Base-by-base conservation (phyloP, 2,329 filamentous ascomycete genomes). In the Gaeumannomyces tritici region DNA sequence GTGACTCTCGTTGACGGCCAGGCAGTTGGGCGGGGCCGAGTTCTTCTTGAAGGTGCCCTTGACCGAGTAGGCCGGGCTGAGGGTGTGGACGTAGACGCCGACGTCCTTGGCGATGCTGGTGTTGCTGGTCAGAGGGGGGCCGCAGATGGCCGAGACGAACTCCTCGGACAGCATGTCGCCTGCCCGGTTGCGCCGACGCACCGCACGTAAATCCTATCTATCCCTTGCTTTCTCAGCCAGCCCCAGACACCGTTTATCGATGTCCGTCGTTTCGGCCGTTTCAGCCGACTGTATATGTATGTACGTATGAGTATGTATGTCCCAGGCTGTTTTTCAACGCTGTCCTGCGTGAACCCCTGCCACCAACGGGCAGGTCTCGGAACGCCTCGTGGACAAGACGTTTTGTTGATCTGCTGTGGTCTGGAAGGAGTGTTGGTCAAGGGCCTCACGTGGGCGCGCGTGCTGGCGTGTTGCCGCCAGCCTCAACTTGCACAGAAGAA, bases 11-110 rank as follows among this genome's bases (percentile, higher is more conserved):
- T 83, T 96, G 68, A 93, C 82, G 33, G 91, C 93, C 62, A 99
- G 78, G 68, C 90, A 89, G 73, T 93, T 90, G 63, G 83, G 79
- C 29, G 88, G 82, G n/a, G 88, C 86, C 21, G 90, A 89, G 78
- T 90, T 96, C 78, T 96, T 98, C 81, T 97, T 98, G 82, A 95
- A 93, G 59, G 88, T 83, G 65, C 86, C 80, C 70, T 89, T 88
- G 71, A 92, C 84, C n/a, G 85, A 82, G 66, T 88, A 84, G 62
- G 88, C 83, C 55, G 93, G 93, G 69, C 91, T 89, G 69, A 92
- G 83, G 66, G 91, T 87, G 74, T 96, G 90, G 62, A 90, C 75
- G 76, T 96, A 95, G 71, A 98, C 91, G 69, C 90, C 91, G 60
- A 91, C 88, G 76, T 97, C 92, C 75, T 93, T 87, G 63, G 83